Conservation (phyloP, 495 filamentous ascomycete species). For the Trichoderma orchidacearum region DNA sequence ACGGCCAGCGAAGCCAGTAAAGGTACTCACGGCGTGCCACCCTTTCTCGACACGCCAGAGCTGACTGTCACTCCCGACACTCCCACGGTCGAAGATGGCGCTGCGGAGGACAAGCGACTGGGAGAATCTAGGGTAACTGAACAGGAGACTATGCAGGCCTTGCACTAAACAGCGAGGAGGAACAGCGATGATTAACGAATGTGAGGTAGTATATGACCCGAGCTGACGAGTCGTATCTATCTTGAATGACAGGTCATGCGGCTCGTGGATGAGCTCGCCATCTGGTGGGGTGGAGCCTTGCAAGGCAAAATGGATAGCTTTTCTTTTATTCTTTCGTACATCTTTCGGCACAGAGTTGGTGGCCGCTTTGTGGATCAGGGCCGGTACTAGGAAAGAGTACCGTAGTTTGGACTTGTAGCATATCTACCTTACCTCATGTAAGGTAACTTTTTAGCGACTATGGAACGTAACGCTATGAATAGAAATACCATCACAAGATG, state of each 20-base stretch:
- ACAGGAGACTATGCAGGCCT: not conserved
- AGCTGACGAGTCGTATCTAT: too few species aligned
- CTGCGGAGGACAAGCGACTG: not conserved
- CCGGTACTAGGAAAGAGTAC: not conserved
- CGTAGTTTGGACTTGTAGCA: not conserved
- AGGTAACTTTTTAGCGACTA: not conserved
- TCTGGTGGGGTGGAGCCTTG: not conserved
- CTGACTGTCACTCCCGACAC: not conserved
- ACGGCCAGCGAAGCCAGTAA: not conserved
- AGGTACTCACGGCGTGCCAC: not conserved
- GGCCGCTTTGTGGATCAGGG: not conserved
- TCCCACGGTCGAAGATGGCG: not conserved
- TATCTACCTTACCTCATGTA: not conserved
- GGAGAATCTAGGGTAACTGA: not conserved
- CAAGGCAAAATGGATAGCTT: not conserved
- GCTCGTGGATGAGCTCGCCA: too few species aligned
- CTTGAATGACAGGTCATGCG: too few species aligned
- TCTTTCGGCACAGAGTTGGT: not conserved
- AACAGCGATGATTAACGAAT: too few species aligned
- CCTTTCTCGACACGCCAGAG: not conserved
- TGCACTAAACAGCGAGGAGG: not conserved
- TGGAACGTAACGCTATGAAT: not conserved
- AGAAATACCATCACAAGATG: not conserved
- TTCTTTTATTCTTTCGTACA: not conserved
- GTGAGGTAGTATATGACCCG: too few species aligned